These are phyloP conservation scores for Xylaria flabelliformis DNA, from an alignment of 495 filamentous ascomycete genomes.

Conservation along the genomic window DNA sequence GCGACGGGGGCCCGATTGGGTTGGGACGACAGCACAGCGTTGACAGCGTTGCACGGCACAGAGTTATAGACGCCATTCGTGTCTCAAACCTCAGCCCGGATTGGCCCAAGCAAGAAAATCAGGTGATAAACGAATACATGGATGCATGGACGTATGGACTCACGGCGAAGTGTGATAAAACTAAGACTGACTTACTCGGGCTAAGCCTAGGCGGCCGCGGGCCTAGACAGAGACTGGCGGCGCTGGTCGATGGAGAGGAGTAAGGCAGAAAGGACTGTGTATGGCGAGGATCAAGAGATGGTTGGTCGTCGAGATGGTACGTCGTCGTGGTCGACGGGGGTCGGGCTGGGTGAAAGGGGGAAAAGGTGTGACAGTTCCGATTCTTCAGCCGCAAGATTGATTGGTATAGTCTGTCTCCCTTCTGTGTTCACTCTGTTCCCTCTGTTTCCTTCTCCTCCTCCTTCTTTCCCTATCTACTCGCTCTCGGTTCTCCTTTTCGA, in stretches of 20 bases:
- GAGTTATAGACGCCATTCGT: background rate
- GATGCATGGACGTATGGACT: constrained; percentile 12
- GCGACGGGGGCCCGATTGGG: background rate
- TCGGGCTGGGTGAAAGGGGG: constrained; percentile 6
- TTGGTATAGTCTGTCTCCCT: background rate
- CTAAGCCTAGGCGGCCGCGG: constrained; percentile 42
- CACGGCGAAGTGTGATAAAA: constrained; percentile 2
- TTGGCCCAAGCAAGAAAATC: background rate
- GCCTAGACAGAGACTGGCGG: constrained; percentile 40
- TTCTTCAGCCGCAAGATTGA: background rate
- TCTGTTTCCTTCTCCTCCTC: background rate
- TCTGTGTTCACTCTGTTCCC: background rate
- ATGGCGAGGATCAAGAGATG: constrained; percentile 23
- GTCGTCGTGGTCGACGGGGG: background rate
- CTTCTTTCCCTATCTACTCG: background rate
- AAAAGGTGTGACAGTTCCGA: constrained; percentile 6
- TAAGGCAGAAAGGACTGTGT: constrained; percentile 27
- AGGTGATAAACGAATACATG: constrained; percentile 18
- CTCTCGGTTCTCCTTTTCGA: background rate
- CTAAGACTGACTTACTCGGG: constrained; percentile 36
- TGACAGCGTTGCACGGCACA: constrained; percentile 34
- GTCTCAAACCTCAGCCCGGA: background rate
- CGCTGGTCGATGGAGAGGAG: constrained; percentile 23
- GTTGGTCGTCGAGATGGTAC: constrained; percentile 13
- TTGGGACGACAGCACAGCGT: background rate